A percentile compares a stretch with the other conserved stretches of the same genome.
phyloP scores from a whole-genome alignment of 257 asterid genomes.

The Nicotiana noctiflora region DNA sequence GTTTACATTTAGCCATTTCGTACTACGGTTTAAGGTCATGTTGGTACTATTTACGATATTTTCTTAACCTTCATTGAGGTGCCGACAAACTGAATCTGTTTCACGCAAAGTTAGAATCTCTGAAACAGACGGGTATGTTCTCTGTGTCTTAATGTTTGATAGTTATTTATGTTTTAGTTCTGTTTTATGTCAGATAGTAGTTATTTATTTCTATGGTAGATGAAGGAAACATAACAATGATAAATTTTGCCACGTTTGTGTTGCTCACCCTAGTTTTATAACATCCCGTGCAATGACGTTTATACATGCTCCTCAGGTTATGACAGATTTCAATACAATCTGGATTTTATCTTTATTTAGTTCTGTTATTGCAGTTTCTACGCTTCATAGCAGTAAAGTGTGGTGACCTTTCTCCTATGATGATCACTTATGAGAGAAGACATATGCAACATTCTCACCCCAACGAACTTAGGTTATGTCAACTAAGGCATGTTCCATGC shows the following conservation, averaged over 20 bases:
- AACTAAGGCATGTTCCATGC: background rate
- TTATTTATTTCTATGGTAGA: background rate
- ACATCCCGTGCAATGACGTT: background rate
- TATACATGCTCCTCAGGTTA: background rate
- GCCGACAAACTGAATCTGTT: background rate
- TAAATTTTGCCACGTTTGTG: background rate
- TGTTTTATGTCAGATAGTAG: background rate
- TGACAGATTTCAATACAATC: background rate
- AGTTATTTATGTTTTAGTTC: background rate
- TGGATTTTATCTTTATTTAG: background rate
- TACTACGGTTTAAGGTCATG: background rate
- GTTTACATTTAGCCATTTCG: background rate
- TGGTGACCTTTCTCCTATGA: background rate
- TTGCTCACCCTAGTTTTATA: background rate
- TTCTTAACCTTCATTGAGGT: background rate
- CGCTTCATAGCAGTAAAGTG: background rate
- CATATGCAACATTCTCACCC: background rate
- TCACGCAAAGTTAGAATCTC: background rate
- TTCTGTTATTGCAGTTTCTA: background rate
- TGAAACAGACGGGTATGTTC: background rate
- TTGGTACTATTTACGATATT: background rate
- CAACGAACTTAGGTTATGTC: background rate
- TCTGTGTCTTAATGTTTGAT: background rate
- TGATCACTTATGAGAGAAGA: background rate
- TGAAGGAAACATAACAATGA: background rate